Evolutionary conservation across 108 stramenopile genomes (phyloP), one percentile per base, ranked within the genome.

Genomic region (Pseudonitzschia delicatissima): DNA sequence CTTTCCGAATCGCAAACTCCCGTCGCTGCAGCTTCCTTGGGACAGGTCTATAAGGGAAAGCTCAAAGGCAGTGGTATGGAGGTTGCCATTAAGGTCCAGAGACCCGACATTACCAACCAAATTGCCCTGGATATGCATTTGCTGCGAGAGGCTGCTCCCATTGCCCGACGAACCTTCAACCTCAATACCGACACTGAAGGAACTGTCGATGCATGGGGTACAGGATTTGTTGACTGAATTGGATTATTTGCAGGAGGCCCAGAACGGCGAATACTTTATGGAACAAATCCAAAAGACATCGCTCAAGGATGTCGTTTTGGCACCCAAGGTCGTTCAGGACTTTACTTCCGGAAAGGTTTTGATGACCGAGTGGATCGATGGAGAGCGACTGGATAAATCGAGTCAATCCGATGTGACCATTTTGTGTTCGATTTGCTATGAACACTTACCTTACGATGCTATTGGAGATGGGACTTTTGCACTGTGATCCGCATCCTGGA

Each of bases 101-200:
- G 98, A 37, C 96, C 98, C 2, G 76, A 95, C 42, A 93, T 97
- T 50, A 86, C 90, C 68, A 75, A 87, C 44, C 92, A 95, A 61
- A 96, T 97, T 67, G 95, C 96, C 21, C 71, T 96, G n/a, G 98
- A 98, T 76, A 96, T 98, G 92, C 91, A 97, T 67, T 62, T 97
- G 39, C 77, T 97, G 35, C 84, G 96, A 3, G 79, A 93, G 36
- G 57, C 65, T 42, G 91, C 91, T 8, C 82, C 87, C 0, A 58
- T 86, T 20, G 62, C 82, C 33, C 86, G 84, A 61, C 45, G 74
- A 8, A 68, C 80, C 2, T 87, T 89, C 47, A 81, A 85, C 55
- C 62, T 91, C 35, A 91, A 91, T 49, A 88, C 91, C 18, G 91
- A 96, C 45, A 72, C 88, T 17, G 90, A 86, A 2, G 94, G 88